Base-by-base conservation (phyloP, 2,329 filamentous ascomycete species). In the Ascosphaera apis region DNA sequence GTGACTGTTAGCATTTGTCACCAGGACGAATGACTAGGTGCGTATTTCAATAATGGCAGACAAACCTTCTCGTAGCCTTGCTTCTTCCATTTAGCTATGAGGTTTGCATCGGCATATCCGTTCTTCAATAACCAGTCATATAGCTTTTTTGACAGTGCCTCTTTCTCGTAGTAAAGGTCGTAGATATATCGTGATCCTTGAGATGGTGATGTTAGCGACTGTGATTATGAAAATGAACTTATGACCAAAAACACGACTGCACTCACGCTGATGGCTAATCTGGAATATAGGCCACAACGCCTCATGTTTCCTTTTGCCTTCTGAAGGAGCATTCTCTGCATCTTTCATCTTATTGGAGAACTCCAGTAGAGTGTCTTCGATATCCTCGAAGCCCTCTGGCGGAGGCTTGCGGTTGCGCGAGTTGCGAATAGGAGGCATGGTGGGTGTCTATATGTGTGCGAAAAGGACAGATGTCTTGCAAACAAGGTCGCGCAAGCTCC, bases 51-150 rank as follows among this genome's bases (percentile, higher is more conserved):
- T 31, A 2, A 23, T 8, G 28, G 18, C n/a, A 18, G 4, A 54
- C 65, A 36, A 54, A 81, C 80, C 73, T 95, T 93, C 58, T 98
- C 88, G 50, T 98, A 98, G 12, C 88, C 88, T 50, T 91, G 79
- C 63, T 98, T 98, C 71, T 98, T 98, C 88, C 88, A 98, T 62
- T 98, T 98, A 11, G 88, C 88, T 51, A 98, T 95, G 51, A 98
- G 62, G 62, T 84, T 88, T 33, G 80, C 72, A 57, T 98, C 88
- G 3, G 84, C 88, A 53, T 98, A 95, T 35, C 76, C 75, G 52
- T 98, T 93, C 68, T 98, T 98, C 40, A 98, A 62, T 43, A 95
- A 62, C 76, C 81, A 98, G 46, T 95, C 88, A 57, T 98, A 98
- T 15, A 98, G 65, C 56, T 76, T 65, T 59, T 79, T 86, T 56